phyloP scores from a whole-genome alignment of 1,284 basidiomycete species.

The Cerrena zonata region DNA sequence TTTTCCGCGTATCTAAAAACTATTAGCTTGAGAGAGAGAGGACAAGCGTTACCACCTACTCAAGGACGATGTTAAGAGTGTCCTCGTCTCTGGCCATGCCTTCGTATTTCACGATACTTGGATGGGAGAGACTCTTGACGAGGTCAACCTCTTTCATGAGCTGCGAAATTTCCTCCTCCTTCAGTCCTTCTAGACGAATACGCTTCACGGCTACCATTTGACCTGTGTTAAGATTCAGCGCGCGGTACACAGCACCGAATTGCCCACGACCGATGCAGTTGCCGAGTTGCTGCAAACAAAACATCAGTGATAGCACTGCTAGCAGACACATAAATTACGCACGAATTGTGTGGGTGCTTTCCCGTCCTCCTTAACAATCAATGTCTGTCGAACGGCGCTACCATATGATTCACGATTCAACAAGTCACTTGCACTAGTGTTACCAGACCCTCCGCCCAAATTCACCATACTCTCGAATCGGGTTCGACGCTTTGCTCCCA shows the following conservation, averaged over 20 bases:
- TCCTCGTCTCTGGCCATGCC: conserved; percentile 88
- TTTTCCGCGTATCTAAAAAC: conserved; percentile 80
- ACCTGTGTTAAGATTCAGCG: conserved; percentile 85
- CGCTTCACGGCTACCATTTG: conserved; percentile 95
- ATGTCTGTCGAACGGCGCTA: conserved; percentile 62
- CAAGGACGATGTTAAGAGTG: conserved; percentile 84
- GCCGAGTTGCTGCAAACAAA: conserved; percentile 71
- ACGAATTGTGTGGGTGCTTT: conserved; percentile 80
- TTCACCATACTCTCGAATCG: conserved; percentile 68
- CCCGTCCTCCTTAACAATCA: conserved; percentile 79
- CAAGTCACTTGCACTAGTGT: conserved; percentile 62
- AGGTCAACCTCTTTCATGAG: conserved; percentile 90
- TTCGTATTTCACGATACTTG: conserved; percentile 92
- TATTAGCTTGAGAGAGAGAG: conserved; percentile 19
- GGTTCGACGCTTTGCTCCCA: conserved; percentile 47
- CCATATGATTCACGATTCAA: conserved; percentile 54
- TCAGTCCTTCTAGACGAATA: conserved; percentile 79
- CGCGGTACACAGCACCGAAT: conserved; percentile 92
- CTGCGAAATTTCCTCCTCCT: conserved; percentile 79
- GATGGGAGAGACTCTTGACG: conserved; percentile 82
- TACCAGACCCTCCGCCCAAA: conserved; percentile 45
- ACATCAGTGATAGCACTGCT: conserved; percentile 9
- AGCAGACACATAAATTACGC: conserved; percentile 33
- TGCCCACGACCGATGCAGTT: conserved; percentile 95
- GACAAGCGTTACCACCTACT: conserved; percentile 54